Evolutionary conservation across 495 filamentous ascomycete species (phyloP).

Genomic region (Jackrogersella minutella): DNA sequence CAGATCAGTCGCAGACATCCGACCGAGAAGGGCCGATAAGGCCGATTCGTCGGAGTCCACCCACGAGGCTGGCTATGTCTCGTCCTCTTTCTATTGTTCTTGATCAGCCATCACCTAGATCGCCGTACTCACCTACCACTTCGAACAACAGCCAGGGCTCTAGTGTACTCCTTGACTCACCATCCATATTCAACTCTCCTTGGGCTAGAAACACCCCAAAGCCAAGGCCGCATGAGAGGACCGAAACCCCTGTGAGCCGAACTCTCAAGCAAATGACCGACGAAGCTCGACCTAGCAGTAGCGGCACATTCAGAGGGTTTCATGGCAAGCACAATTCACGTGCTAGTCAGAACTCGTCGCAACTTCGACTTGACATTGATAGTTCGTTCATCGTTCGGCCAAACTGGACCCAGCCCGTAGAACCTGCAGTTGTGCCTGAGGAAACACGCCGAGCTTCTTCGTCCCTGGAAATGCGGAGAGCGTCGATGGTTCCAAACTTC

Average conservation of each 20-base stretch:
- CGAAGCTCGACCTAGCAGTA: neutral
- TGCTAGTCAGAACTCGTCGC: conserved; percentile 2
- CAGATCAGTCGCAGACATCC: conserved; percentile 15
- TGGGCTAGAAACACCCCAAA: conserved; percentile 24
- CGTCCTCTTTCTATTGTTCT: conserved; percentile 59
- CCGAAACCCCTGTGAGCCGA: conserved; percentile 17
- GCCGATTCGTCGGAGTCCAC: conserved; percentile 49
- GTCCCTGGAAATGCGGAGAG: conserved; percentile 38
- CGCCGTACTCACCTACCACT: conserved; percentile 21
- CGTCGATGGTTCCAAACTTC: conserved; percentile 12
- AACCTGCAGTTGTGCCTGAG: conserved; percentile 7
- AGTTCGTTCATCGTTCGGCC: conserved; percentile 11
- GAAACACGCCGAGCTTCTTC: conserved; percentile 36
- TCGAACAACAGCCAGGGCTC: neutral
- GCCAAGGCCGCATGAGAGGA: conserved; percentile 10
- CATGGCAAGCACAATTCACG: neutral
- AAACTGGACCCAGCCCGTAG: neutral
- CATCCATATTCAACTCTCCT: conserved; percentile 41
- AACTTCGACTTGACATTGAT: neutral
- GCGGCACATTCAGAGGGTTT: neutral
- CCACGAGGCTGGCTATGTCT: conserved; percentile 51
- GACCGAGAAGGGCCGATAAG: conserved; percentile 33
- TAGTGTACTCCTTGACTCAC: conserved; percentile 37
- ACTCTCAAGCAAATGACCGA: conserved; percentile 2
- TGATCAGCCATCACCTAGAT: conserved; percentile 56